These are phyloP conservation scores for Phytophthora hybrid DNA, from an alignment of 352 stramenopile genomes.

Conservation along the genomic window DNA sequence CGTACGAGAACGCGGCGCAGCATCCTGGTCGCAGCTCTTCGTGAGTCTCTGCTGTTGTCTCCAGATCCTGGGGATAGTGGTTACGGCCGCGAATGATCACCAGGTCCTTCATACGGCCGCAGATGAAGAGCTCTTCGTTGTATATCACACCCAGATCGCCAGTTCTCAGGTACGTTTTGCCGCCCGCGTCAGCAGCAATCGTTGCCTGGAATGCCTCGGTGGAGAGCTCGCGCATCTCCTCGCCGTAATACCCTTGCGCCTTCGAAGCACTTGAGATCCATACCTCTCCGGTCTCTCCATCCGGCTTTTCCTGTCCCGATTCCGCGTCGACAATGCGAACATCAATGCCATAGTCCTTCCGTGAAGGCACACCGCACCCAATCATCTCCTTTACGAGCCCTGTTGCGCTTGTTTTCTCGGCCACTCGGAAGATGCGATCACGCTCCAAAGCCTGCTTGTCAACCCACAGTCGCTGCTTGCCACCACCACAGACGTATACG, in stretches of 20 bases:
- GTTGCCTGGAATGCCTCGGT: conserved; percentile 90
- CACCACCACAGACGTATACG: conserved; percentile 97
- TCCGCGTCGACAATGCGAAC: conserved; percentile 95
- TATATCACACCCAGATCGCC: conserved; percentile 98
- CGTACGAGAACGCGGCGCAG: conserved; percentile 93
- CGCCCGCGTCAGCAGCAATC: conserved; percentile 50
- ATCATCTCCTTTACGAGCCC: conserved; percentile 84
- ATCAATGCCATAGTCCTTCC: conserved; percentile 90
- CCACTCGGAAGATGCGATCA: conserved; percentile 62
- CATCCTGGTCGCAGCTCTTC: conserved; percentile 93
- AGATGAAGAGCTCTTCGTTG: conserved; percentile 97
- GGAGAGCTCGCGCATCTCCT: conserved; percentile 81
- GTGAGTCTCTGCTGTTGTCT: conserved; percentile 91
- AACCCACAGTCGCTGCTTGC: conserved; percentile 89
- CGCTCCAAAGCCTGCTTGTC: conserved; percentile 92
- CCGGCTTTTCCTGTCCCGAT: conserved; percentile 44
- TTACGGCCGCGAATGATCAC: conserved; percentile 99
- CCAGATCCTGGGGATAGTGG: conserved; percentile 99
- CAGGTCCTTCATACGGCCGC: conserved; percentile 98
- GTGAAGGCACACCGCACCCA: conserved; percentile 93
- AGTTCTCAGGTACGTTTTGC: conserved; percentile 90
- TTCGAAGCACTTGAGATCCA: conserved; percentile 93
- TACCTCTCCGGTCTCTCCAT: conserved; percentile 86
- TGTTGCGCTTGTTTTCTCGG: conserved; percentile 25
- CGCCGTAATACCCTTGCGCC: conserved; percentile 93